Evolutionary conservation across 2,329 filamentous ascomycete species (phyloP).

Genomic region (Nothopassalora personata): DNA sequence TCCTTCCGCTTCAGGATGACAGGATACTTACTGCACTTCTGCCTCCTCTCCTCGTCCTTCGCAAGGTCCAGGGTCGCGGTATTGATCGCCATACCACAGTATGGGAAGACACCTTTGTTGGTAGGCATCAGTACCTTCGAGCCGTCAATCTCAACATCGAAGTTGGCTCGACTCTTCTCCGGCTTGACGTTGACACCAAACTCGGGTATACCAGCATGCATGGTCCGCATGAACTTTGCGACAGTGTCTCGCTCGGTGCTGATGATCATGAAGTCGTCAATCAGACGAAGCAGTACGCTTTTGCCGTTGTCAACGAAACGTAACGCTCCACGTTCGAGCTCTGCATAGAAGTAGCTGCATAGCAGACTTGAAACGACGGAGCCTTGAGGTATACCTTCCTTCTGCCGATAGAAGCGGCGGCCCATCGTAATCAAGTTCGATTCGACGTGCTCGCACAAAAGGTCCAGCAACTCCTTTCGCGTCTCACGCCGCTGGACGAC

Average conservation of each 20-base stretch:
- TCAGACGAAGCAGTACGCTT: constrained; percentile 70
- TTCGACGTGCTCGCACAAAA: constrained; percentile 74
- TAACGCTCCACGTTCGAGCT: constrained; percentile 68
- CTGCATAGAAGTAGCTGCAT: constrained; percentile 94
- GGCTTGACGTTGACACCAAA: constrained; percentile 77
- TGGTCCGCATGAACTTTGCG: constrained; percentile 64
- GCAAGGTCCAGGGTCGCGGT: constrained; percentile 67
- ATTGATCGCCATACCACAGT: constrained; percentile 78
- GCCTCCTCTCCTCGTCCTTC: constrained; percentile 58
- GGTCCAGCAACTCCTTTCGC: constrained; percentile 57
- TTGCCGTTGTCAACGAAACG: constrained; percentile 54
- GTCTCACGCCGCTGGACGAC: constrained; percentile 54
- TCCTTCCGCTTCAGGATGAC: constrained; percentile 13
- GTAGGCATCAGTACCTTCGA: constrained; percentile 44
- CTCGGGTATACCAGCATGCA: constrained; percentile 71
- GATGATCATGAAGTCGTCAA: constrained; percentile 90
- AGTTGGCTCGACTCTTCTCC: constrained; percentile 79
- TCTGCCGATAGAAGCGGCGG: constrained; percentile 83
- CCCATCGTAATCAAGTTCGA: constrained; percentile 83
- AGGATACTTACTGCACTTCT: constrained; percentile 45
- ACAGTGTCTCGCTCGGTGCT: constrained; percentile 66
- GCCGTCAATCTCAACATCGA: constrained; percentile 58
- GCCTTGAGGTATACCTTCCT: constrained; percentile 84
- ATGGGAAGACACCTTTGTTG: constrained; percentile 62
- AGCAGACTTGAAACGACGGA: constrained; percentile 80